Evolutionary conservation across 345 rosid species (phyloP).

Genomic region (Rubroshorea leprosula): DNA sequence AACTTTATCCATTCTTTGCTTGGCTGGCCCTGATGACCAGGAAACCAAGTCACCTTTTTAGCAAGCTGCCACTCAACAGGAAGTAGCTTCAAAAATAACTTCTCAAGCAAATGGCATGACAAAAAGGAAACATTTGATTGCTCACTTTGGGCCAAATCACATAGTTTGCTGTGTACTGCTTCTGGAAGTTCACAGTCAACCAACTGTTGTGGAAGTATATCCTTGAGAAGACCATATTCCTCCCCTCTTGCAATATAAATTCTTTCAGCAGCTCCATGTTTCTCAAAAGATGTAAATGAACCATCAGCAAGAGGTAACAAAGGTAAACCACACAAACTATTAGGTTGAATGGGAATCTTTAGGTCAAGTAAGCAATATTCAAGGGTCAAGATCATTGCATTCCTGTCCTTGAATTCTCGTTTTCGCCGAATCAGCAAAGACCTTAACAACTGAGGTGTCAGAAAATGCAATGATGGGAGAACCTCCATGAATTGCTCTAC

Average conservation of each 20-base stretch:
- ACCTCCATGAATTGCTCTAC: slow-evolving; percentile 65
- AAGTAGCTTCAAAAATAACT: slow-evolving; percentile 71
- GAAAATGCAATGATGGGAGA: slow-evolving; percentile 66
- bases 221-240: slow-evolving; percentile 78
- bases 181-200: slow-evolving; percentile 62
- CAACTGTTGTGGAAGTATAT: slow-evolving; percentile 71
- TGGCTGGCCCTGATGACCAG: slow-evolving; percentile 76
- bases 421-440: slow-evolving; percentile 62
- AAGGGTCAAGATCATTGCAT: slow-evolving; percentile 61
- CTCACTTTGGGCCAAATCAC: slow-evolving; percentile 62
- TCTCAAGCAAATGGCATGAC: slow-evolving; percentile 80
- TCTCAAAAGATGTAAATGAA: slow-evolving; percentile 67
- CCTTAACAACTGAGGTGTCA: slow-evolving; percentile 72
- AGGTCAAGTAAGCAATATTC: slow-evolving; percentile 89
- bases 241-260: slow-evolving; percentile 60
- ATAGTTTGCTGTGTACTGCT: slow-evolving; percentile 55
- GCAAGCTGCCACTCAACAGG: slow-evolving; percentile 85
- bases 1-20: slow-evolving; percentile 68
- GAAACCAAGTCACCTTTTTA: slow-evolving; percentile 66
- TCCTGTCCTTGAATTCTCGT: slow-evolving; percentile 59
- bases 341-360: slow-evolving; percentile 37
- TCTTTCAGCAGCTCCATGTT: slow-evolving; percentile 71
- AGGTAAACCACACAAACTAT: slow-evolving; percentile 65
- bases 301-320: slow-evolving; percentile 85
- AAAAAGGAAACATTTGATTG: slow-evolving; percentile 68